phyloP scores from a whole-genome alignment of 768 basidiomycete genomes.

The Chiua virens region DNA sequence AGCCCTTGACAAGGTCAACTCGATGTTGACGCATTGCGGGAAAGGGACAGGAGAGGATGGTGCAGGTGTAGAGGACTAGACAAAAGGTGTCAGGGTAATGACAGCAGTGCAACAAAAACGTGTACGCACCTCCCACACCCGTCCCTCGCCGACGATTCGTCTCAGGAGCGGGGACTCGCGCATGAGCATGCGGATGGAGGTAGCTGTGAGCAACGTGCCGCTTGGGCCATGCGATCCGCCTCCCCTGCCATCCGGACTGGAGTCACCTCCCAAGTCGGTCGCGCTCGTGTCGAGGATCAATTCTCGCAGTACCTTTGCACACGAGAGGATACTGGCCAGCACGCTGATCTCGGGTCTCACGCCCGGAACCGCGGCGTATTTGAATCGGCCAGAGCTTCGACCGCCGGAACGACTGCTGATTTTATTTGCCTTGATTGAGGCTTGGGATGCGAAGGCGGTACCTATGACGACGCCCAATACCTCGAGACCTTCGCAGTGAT shows the following conservation, averaged over 20 bases:
- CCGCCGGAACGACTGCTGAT: background rate
- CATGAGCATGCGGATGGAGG: slow-evolving; percentile 43
- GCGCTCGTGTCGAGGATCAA: slow-evolving; percentile 17
- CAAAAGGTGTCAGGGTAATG: background rate
- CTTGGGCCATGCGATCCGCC: background rate
- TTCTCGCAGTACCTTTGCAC: slow-evolving; percentile 12
- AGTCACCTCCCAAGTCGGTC: background rate
- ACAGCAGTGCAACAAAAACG: background rate
- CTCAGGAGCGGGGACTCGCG: slow-evolving; percentile 40
- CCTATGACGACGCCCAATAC: slow-evolving; percentile 21
- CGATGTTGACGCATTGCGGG: slow-evolving; percentile 8
- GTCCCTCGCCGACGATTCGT: slow-evolving; percentile 48
- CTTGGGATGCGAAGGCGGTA: slow-evolving; percentile 1
- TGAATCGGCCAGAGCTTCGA: background rate
- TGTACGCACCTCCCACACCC: slow-evolving; percentile 56
- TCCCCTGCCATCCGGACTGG: background rate
- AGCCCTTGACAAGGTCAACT: slow-evolving; percentile 12
- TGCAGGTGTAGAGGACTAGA: slow-evolving; percentile 16
- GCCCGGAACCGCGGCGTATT: background rate
- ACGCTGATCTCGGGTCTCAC: slow-evolving; percentile 13
- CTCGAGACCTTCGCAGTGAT: slow-evolving; percentile 16
- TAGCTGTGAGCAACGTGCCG: slow-evolving; percentile 37
- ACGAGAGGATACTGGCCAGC: slow-evolving; percentile 14
- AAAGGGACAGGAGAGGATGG: too few species aligned
- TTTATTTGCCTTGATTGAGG: background rate